Evolutionary conservation across 768 basidiomycete genomes (phyloP), one percentile per base, ranked within the genome.

Genomic region (Auriscalpium orientale): DNA sequence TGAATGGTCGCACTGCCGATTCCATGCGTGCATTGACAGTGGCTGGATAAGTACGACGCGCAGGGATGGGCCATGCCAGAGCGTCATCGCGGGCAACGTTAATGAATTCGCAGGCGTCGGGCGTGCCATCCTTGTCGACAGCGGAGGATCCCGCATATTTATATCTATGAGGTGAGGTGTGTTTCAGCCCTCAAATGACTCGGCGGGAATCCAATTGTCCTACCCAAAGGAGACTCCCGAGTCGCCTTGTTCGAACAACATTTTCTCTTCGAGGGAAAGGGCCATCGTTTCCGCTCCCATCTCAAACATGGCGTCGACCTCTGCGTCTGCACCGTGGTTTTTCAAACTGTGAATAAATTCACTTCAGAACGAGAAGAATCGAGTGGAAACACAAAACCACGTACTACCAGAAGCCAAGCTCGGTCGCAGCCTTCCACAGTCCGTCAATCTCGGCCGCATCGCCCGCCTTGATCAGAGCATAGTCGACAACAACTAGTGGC

Each of bases 341-440:
- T 76, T 74, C 34, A 78, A 65, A 51, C 74, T 76, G 52, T 16
- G 9, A 13, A 21, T n/a, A 20, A 3, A 49, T 13, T 5, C 2
- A 28, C 22, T 5, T 28, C 3, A 28, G 22, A 28, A 28, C 2
- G 22, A 28, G 28, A 28, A 28, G 28, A 28, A 28, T 28, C 28
- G 28, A 28, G 2, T 28, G 28, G 4, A 28, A 28, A 28, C 4
- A 28, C 28, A 28, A 5, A 28, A 28, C 4, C 34, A 76, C 78
- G 63, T 62, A 78, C 76, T 80, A 81, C 75, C 79, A 81, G 66
- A 81, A 81, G 1, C 79, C 80, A 13, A 80, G 67, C 28, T 70
- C 67, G 0, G 75, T 78, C 16, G 76, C 75, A 0, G 79, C 79
- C 21, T 74, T 64, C 75, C 76, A 80, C 18, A 81, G 71, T 51